A percentile compares a stretch with the other conserved stretches of the same genome.
These are phyloP conservation scores for Candida boleticola DNA, from an alignment of 805 yeast species.

Conservation along the genomic window DNA sequence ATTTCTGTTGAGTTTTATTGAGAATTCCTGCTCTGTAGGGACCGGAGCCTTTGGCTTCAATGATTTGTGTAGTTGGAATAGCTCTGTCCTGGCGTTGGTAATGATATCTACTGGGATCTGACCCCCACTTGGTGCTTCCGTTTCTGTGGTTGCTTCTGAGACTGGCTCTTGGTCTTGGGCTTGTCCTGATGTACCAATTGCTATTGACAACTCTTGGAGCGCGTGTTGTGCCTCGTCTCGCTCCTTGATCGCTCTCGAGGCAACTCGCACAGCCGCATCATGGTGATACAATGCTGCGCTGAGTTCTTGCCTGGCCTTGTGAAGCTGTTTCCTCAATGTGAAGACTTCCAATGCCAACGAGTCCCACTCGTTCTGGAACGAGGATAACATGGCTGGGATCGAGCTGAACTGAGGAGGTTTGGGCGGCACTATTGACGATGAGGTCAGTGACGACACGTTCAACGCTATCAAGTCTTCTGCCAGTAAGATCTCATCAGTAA, in stretches of 20 bases:
- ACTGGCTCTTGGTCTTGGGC: neutral
- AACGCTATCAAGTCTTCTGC: conserved; percentile 55
- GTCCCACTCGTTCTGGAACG: conserved; percentile 90
- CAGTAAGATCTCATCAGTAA: conserved; percentile 59
- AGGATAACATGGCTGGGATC: conserved; percentile 72
- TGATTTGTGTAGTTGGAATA: conserved; percentile 36
- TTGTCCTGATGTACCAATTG: conserved; percentile 29
- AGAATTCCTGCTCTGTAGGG: conserved; percentile 12
- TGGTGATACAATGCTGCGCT: conserved; percentile 77
- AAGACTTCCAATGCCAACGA: conserved; percentile 79
- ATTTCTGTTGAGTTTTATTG: conserved; percentile 8
- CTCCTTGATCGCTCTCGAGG: conserved; percentile 70
- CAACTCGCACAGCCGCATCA: conserved; percentile 89
- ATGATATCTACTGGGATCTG: conserved; percentile 9
- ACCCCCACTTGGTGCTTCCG: conserved; percentile 2
- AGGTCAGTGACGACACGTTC: conserved; percentile 10
- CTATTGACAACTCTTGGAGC: conserved; percentile 51
- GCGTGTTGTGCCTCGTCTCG: conserved; percentile 72
- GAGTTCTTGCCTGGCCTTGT: conserved; percentile 64
- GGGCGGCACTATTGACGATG: conserved; percentile 28
- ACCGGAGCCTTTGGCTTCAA: conserved; percentile 23
- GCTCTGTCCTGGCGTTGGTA: conserved; percentile 27
- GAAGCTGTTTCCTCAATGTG: conserved; percentile 68
- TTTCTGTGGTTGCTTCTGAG: neutral
- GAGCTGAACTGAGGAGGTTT: conserved; percentile 55